Base-by-base conservation (phyloP, 2,329 filamentous ascomycete species). In the Pseudogymnoascus sp. region DNA sequence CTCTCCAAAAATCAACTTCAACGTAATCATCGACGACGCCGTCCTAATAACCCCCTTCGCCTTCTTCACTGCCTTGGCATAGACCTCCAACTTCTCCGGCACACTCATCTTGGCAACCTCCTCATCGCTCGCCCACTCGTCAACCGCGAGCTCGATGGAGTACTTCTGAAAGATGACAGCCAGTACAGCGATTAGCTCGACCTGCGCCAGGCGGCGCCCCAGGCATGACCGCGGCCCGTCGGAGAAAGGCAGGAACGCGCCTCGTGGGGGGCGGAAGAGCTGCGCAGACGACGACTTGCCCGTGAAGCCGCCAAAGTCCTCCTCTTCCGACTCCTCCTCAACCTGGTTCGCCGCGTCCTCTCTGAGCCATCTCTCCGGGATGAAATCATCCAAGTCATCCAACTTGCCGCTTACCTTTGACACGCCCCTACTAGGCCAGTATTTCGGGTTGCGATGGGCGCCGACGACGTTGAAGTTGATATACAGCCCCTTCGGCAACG, bases 281-380 rank as follows among this genome's bases (percentile, higher is more conserved):
- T 81, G 77, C 3, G 83, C 77, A 35, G 83, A 84, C 4, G 84
- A 88, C 70, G 88, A 84, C 7, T 81, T 78, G n/a, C 82, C 83
- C 63, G 79, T 77, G 59, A 83, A 83, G 2, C 85, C 83, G 62
- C 83, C 85, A 64, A 83, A 80, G 2, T 76, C 75, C 13, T 75
- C 74, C 11, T 78, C 72, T 15, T 75, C 75, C 2, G 63, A 62
- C 13, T 64, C 66, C 5, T 65, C 56, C 2, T 69, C 64, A 19
- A 33, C 61, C 23, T 69, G 65, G 21, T 71, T 72, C 7, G 63
- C 66, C 31, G 63, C 70, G 9, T 68, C 70, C 1, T 65, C 67
- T 2, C 66, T 65, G 66, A 90, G 83, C 90, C 90, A 93, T 46
- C 90, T 82, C 73, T 90, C 87, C 0, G 90, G 89, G 59, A 85